Evolutionary conservation across 73 alveolate species (phyloP).

Genomic region (Paramecium sonneborni): DNA sequence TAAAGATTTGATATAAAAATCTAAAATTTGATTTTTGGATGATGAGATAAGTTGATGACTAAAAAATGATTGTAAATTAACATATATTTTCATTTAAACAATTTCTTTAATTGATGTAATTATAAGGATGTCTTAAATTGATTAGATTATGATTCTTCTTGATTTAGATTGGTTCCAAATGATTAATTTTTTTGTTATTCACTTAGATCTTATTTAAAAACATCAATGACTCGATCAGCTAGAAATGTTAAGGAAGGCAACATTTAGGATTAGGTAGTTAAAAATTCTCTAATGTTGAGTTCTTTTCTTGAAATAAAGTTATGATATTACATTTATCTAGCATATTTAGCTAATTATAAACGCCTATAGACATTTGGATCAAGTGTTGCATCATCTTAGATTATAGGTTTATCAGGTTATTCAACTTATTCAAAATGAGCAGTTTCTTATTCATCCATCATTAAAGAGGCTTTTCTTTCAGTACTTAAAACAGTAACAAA

Average conservation of each 20-base stretch:
- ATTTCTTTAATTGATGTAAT: neutral
- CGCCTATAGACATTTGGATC: neutral
- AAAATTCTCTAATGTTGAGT: neutral
- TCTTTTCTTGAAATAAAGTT: neutral
- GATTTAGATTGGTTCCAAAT: neutral
- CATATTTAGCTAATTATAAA: neutral
- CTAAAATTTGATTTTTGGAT: too few species aligned
- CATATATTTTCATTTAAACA: neutral
- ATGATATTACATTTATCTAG: neutral
- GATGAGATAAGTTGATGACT: too few species aligned
- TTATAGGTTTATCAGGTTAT: neutral
- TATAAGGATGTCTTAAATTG: neutral
- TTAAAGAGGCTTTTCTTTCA: conserved; percentile 16
- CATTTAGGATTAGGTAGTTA: neutral
- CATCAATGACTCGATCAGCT: conserved; percentile 4
- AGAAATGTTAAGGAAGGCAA: conserved; percentile 1
- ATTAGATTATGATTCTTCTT: neutral
- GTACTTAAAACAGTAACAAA: neutral
- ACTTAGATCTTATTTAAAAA: conserved; percentile 1
- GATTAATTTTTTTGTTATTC: neutral
- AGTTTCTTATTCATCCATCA: neutral
- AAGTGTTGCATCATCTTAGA: neutral
- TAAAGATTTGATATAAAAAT: too few species aligned
- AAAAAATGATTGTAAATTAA: neutral
- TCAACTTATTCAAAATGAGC: neutral